Percentiles rank a stretch among this genome's conserved stretches.
Evolutionary conservation across 768 basidiomycete genomes (phyloP).

Genomic region (Tubosaeta sp.): DNA sequence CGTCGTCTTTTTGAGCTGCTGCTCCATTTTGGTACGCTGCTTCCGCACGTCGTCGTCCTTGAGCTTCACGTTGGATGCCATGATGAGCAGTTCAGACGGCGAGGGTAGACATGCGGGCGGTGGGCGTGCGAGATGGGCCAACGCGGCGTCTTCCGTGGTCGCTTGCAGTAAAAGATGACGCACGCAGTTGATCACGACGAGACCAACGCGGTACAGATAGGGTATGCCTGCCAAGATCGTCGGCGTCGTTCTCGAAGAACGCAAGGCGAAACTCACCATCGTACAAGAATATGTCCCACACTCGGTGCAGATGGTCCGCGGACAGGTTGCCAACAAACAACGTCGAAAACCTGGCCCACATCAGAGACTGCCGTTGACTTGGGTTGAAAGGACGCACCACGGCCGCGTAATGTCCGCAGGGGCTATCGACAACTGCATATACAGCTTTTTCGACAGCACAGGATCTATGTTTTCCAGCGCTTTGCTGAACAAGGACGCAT

Average conservation of each 20-base stretch:
- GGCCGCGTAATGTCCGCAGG: slow-evolving; percentile 56
- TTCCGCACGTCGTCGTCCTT: slow-evolving; percentile 80
- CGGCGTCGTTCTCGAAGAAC: background rate
- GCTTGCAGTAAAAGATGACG: slow-evolving; percentile 57
- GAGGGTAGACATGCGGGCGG: slow-evolving; percentile 52
- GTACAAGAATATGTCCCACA: slow-evolving; percentile 81
- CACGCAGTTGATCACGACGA: slow-evolving; percentile 58
- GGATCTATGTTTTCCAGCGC: slow-evolving; percentile 64
- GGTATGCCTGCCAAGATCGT: slow-evolving; percentile 51
- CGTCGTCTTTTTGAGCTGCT: slow-evolving; percentile 61
- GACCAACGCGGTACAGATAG: slow-evolving; percentile 69
- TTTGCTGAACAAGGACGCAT: slow-evolving; percentile 64
- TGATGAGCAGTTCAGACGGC: slow-evolving; percentile 56
- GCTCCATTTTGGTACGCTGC: slow-evolving; percentile 70
- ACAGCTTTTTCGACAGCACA: slow-evolving; percentile 58
- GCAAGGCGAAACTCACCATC: slow-evolving; percentile 51
- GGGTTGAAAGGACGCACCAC: slow-evolving; percentile 43
- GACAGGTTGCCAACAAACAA: slow-evolving; percentile 69
- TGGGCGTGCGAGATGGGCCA: slow-evolving; percentile 49
- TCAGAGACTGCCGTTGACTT: background rate
- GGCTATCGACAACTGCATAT: slow-evolving; percentile 57
- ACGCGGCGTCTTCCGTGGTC: slow-evolving; percentile 41
- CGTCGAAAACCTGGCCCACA: slow-evolving; percentile 56
- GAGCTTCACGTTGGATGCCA: slow-evolving; percentile 60
- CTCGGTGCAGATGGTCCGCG: slow-evolving; percentile 57